A percentile compares a stretch with the other conserved stretches of the same genome.
Conservation (phyloP, 805 yeast species). For the Sugiyamaella qingdaonensis region DNA sequence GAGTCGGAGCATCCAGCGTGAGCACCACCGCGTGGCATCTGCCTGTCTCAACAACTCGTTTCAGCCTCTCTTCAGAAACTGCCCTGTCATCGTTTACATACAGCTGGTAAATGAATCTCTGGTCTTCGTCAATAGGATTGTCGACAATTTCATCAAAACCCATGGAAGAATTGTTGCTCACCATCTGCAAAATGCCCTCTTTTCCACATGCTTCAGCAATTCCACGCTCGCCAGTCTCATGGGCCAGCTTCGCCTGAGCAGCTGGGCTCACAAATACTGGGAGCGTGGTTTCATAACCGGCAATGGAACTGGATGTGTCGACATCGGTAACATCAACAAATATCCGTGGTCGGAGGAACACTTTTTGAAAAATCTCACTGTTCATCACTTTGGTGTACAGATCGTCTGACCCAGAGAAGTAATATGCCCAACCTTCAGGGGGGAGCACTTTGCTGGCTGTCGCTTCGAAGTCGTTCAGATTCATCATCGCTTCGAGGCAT, state of each 20-base stretch:
- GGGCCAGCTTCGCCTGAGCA: constrained; percentile 34
- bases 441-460: constrained; percentile 18
- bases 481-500: constrained; percentile 18
- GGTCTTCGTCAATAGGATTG: constrained; percentile 23
- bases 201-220: constrained; percentile 35
- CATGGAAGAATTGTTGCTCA: constrained; percentile 31
- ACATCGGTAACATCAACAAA: constrained; percentile 38
- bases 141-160: constrained; percentile 27
- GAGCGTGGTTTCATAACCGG: constrained; percentile 41
- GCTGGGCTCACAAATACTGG: constrained; percentile 45
- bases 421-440: constrained; percentile 28
- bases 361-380: constrained; percentile 38
- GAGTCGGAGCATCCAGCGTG: constrained; percentile 53
- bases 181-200: constrained; percentile 45
- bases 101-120: constrained; percentile 28
- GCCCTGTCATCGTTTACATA: constrained; percentile 30
- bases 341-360: constrained; percentile 45
- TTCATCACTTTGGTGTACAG: constrained; percentile 45
- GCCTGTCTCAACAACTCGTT: constrained; percentile 28
- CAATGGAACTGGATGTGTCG: constrained; percentile 44
- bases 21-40: constrained; percentile 45
- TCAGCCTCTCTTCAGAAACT: constrained; percentile 24
- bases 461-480: constrained; percentile 19
- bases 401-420: constrained; percentile 50
- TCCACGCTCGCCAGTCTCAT: constrained; percentile 32